These are phyloP conservation scores for Fraxinus nigra DNA, from an alignment of 305 asterid species.

Conservation along the genomic window DNA sequence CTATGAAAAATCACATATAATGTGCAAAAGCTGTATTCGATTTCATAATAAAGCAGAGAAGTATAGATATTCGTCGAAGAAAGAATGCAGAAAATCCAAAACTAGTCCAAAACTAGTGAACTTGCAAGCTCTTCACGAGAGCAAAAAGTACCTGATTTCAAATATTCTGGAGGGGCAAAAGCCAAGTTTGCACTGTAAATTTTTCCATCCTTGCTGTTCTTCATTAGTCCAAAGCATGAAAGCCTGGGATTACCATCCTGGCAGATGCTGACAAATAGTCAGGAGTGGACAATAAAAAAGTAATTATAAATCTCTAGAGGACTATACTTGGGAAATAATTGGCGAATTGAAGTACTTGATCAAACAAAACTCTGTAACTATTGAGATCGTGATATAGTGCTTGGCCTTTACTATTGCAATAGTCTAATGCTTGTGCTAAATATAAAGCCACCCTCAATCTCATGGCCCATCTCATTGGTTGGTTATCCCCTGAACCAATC, in stretches of 20 bases:
- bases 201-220: constrained; percentile 52
- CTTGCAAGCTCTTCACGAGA: background rate
- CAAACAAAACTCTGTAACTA: constrained; percentile 46
- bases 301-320: background rate
- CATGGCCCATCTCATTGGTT: constrained; percentile 53
- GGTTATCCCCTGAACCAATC: constrained; percentile 39
- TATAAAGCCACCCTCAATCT: constrained; percentile 48
- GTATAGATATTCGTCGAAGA: background rate
- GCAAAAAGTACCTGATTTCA: constrained; percentile 35
- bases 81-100: background rate
- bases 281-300: constrained; percentile 4
- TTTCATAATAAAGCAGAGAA: background rate
- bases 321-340: background rate
- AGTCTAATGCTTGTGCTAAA: constrained; percentile 51
- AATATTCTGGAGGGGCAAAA: constrained; percentile 49
- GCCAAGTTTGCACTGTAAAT: constrained; percentile 52
- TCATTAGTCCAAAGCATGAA: constrained; percentile 55
- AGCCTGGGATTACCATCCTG: constrained; percentile 50
- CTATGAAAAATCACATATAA: background rate
- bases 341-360: constrained; percentile 28
- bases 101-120: background rate
- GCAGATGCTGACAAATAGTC: background rate
- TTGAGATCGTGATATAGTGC: constrained; percentile 47
- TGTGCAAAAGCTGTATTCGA: background rate
- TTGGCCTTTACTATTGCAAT: constrained; percentile 47